Conservation (phyloP, 1,284 basidiomycete species). For the Bjerkandera adusta region DNA sequence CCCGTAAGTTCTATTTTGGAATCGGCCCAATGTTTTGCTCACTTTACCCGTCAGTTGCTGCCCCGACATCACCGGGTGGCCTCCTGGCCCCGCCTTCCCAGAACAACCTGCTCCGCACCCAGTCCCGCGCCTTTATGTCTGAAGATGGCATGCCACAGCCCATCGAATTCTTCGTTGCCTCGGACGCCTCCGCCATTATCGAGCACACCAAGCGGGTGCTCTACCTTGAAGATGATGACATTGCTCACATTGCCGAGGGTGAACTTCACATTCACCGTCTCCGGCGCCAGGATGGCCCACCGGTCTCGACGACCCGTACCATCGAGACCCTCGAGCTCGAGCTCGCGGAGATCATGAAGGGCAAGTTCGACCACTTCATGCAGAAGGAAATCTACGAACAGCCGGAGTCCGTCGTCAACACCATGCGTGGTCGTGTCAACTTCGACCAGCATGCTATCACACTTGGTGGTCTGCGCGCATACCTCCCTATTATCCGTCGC, state of each 20-base stretch:
- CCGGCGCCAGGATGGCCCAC: constrained; percentile 73
- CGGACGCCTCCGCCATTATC: constrained; percentile 94
- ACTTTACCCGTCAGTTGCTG: constrained; percentile 28
- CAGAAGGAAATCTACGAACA: constrained; percentile 99
- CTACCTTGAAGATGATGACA: constrained; percentile 99
- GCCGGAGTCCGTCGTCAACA: constrained; percentile 99
- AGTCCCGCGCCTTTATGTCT: constrained; percentile 97
- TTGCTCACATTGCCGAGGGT: constrained; percentile 96
- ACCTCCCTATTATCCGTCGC: constrained; percentile 94
- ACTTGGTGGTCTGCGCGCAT: constrained; percentile 93
- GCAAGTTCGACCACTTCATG: constrained; percentile 99
- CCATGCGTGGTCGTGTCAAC: constrained; percentile 99
- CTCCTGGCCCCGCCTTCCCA: constrained; percentile 79
- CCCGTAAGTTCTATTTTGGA: constrained; percentile 44
- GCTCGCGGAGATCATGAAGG: constrained; percentile 99
- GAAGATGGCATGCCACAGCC: constrained; percentile 98
- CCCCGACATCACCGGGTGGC: constrained; percentile 49
- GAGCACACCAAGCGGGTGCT: constrained; percentile 99
- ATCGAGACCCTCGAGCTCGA: constrained; percentile 99
- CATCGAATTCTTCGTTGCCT: constrained; percentile 99
- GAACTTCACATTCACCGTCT: constrained; percentile 99
- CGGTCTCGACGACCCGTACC: constrained; percentile 81
- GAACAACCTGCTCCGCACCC: constrained; percentile 89
- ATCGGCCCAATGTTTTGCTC: background rate
- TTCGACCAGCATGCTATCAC: constrained; percentile 93